Conservation (phyloP, 2,329 filamentous ascomycete species). For the Pyricularia sp. region DNA sequence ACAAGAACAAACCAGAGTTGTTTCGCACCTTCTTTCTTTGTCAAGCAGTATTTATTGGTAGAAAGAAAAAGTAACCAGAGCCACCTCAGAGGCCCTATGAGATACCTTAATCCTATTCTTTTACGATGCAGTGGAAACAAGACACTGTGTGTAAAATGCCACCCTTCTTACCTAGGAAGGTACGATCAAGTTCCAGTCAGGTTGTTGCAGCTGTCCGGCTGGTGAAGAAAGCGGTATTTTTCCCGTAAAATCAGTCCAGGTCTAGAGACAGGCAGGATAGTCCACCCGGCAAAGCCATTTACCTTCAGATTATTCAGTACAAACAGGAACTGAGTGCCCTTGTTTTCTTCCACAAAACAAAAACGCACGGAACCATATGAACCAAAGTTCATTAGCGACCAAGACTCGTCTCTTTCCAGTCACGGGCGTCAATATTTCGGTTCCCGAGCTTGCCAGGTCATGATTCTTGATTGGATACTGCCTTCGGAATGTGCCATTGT, state of each 20-base stretch:
- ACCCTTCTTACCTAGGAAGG: not conserved
- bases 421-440: too few species aligned
- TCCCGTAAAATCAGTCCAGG: not conserved
- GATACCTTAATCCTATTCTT: too few species aligned
- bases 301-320: too few species aligned
- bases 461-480: not conserved
- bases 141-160: not conserved
- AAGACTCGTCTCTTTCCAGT: not conserved
- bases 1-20: not conserved
- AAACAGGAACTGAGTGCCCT: not conserved
- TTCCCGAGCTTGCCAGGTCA: not conserved
- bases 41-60: not conserved
- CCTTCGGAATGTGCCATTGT: not conserved
- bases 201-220: not conserved
- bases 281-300: not conserved
- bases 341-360: not conserved
- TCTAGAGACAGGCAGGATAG: not conserved
- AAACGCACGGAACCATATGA: not conserved
- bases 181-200: not conserved
- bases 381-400: not conserved
- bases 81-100: too few species aligned
- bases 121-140: not conserved
- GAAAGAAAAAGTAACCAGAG: too few species aligned
- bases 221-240: not conserved
- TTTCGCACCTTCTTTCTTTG: not conserved